Evolutionary conservation across 768 basidiomycete species (phyloP), one percentile per base, ranked within the genome.

Genomic region (Macrolepiota albuminosa): DNA sequence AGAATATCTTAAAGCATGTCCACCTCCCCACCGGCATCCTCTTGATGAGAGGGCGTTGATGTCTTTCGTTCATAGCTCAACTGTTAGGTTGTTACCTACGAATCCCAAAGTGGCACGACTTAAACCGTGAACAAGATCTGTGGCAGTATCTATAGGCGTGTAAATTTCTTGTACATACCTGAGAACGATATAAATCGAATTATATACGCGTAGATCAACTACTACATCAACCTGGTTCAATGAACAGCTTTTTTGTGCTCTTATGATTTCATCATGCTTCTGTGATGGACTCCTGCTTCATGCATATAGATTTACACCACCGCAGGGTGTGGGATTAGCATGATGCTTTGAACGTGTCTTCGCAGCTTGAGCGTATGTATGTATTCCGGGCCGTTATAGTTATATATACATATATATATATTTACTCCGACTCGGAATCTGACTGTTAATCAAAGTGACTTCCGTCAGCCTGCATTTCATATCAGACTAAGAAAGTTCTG

Each of bases 1-100:
- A 16, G 76, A 82, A 34, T 88, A 87, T 68, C 78, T 88, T 21
- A 78, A 82, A 69, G 82, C 76, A 29, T 77, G 82, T 13, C 78
- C 86, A 18, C 85, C 84, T 16, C 81, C 80, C 18, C 80, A 81
- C 55, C 81, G 89, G 50, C 88, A 90, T 68, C 85, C 86, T 3
- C 69, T 87, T 56, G 89, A 91, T 67, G 87, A 89, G 70, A 80
- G 83, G 68, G 84, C 85, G 6, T 74, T 91, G 53, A 87, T 87
- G 78, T 81, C 82, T 1, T 82, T 87, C 62, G 71, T 78, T 31
- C 65, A 67, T 59, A 70, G 66, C 43, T 50, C 55, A 11, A 26
- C 45, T 29, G 29, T 29, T 29, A 29, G 29, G 29, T 29, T 29
- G 29, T 29, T 29, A 29, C 29, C 29, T 29, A 29, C 29, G 29